Evolutionary conservation across 495 filamentous ascomycete species (phyloP).

Genomic region (Annulohypoxylon maeteangense): DNA sequence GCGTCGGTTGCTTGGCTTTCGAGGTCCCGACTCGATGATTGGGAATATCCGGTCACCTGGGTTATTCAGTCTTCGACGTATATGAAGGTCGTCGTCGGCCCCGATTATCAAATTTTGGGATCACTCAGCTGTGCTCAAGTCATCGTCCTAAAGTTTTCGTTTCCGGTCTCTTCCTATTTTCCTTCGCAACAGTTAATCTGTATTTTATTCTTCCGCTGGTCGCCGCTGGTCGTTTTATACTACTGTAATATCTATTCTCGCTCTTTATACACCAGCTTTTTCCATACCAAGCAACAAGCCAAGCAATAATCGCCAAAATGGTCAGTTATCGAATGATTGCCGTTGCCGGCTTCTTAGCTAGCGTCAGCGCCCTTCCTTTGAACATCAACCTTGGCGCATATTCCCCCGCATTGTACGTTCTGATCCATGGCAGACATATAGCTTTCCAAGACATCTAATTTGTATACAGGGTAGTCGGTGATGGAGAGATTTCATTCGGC

Average conservation of each 20-base stretch:
- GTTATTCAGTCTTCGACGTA: constrained; percentile 37
- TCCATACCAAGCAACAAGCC: constrained; percentile 21
- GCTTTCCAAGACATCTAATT: constrained; percentile 22
- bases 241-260: constrained; percentile 39
- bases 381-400: constrained; percentile 71
- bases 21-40: constrained; percentile 42
- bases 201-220: constrained; percentile 52
- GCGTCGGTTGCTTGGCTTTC: constrained; percentile 33
- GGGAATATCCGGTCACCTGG: constrained; percentile 16
- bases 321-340: constrained; percentile 54
- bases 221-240: constrained; percentile 53
- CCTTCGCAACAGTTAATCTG: constrained; percentile 34
- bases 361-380: constrained; percentile 60
- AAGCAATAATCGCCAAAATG: constrained; percentile 50
- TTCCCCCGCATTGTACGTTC: constrained; percentile 62
- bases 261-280: no score
- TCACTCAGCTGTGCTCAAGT: constrained; percentile 55
- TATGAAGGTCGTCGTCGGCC: constrained; percentile 46
- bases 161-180: constrained; percentile 44
- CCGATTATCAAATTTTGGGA: constrained; percentile 34
- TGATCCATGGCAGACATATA: background rate
- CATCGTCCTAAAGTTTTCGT: constrained; percentile 44
- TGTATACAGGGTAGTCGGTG: constrained; percentile 61
- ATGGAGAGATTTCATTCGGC: constrained; percentile 70
- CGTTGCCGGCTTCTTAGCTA: constrained; percentile 54